Evolutionary conservation across 2,329 filamentous ascomycete genomes (phyloP), one percentile per base, ranked within the genome.

Genomic region (Ceratocystis cubensis): DNA sequence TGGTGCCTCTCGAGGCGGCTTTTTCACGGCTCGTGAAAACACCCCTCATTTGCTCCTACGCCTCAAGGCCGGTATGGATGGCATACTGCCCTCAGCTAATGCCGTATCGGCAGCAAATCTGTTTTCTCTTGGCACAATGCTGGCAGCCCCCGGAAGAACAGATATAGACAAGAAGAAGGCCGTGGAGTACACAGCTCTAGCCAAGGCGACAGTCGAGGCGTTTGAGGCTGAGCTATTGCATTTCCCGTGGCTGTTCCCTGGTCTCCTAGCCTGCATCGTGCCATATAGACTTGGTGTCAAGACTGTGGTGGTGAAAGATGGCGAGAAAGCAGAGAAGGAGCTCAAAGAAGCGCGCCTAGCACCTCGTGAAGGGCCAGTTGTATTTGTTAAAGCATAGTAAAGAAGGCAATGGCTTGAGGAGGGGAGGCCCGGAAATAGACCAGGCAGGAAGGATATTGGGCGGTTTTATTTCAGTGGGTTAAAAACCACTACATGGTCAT

Each of bases 51-150:
- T 88, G 33, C 87, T 96, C 68, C 83, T 97, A 68, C 87, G 93
- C 28, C 82, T 96, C 63, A 99, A 99, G 76, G 91, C 95, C 69
- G 94, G 91, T 70, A 96, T 96, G 82, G 94, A 99, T 75, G 90
- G 90, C 4, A 87, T 91, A 1, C 88, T 94, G 68, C 94, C 94
- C 0, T 94, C 91, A 0, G 88, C 89, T 64, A 99, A 99, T 73
- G 91, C 90, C 48, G 83, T 93, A 5, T 88, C 88, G n/a, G 89
- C 90, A 0, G 82, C 84, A 17, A 97, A 97, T 73, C 79, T 97
- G n/a, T 88, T 94, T 76, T 86, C 90, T 0, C 82, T 97, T 3
- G 84, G 84, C 13, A 81, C 82, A 5, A 74, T 96, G 1, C 79
- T 96, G 0, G 82, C 84, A 61, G 85, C 90, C 69, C 77, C 84